A percentile compares a stretch with the other conserved stretches of the same genome.
phyloP scores from a whole-genome alignment of 2,329 filamentous ascomycete species.

The Fusarium subglutinans region DNA sequence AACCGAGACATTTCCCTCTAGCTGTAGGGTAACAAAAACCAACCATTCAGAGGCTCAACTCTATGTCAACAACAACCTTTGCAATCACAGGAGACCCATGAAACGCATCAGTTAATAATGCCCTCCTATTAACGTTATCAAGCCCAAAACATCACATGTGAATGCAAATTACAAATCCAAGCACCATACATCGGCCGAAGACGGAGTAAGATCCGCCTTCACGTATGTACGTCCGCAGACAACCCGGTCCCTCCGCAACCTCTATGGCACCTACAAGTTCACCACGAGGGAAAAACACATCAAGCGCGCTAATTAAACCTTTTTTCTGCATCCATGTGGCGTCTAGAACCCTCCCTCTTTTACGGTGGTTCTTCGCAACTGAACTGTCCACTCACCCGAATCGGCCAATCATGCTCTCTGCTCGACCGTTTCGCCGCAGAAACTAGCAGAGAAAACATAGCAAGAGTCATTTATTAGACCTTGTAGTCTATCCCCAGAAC shows the following conservation, averaged over 20 bases:
- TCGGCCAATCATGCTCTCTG: constrained; percentile 38
- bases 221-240: not conserved
- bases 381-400: constrained; percentile 39
- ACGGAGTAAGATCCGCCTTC: constrained; percentile 26
- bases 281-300: not conserved
- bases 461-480: constrained; percentile 35
- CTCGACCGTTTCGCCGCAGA: constrained; percentile 37
- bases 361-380: constrained; percentile 14
- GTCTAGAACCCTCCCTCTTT: constrained; percentile 9
- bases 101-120: not conserved
- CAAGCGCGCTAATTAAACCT: constrained; percentile 24
- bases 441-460: constrained; percentile 27
- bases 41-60: constrained; percentile 12
- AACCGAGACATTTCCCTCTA: not conserved
- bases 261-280: not conserved
- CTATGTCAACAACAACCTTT: not conserved
- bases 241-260: constrained; percentile 19
- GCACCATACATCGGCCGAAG: constrained; percentile 24
- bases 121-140: not conserved
- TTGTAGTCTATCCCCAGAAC: constrained; percentile 3
- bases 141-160: not conserved
- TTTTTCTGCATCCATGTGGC: not conserved
- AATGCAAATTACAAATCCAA: not conserved
- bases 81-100: not conserved
- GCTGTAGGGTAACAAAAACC: not conserved